Evolutionary conservation across 352 stramenopile species (phyloP), one percentile per base, ranked within the genome.

Genomic region (Stramenopiles sp.): DNA sequence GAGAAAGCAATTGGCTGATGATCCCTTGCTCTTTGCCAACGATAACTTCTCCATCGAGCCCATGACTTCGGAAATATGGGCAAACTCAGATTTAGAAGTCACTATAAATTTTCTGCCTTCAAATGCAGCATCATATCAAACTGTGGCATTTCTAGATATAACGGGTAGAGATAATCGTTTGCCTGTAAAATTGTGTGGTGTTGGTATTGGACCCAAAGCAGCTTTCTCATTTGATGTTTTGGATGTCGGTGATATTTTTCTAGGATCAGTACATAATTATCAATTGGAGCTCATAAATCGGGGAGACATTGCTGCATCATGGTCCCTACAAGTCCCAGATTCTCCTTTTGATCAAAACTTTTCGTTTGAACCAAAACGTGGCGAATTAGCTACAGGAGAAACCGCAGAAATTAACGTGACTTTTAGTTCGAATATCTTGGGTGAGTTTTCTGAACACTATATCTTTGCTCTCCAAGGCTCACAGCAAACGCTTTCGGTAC

Each of bases 231-330:
- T 79, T 49, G 76, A 90, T 40, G 67, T 83, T 5, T 46, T 91
- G 24, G 73, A 91, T 44, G 71, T 91, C 42, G 76, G 76, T 2
- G 74, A 90, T 34, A 62, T 92, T 6, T 89, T 85, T 38, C 76
- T 91, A 42, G 80, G 62, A 29, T 66, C 72, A 26, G 51, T 62
- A 40, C 62, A 72, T 29, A 64, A 52, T 3, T 71, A 77, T 20
- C 61, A 84, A 47, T 68, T 89, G 23, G 64, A 59, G 1, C 77
- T 89, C 42, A 62, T 78, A 42, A 89, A 89, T 51, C 75, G 71
- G 35, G 73, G 75, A 19, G 75, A 91, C 39, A 91, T 91, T 32
- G 54, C 64, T 2, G 68, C 67, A 4, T 52, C 63, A 21, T 70
- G 56, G 52, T 0, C 26, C 3, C 22, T 49, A 0, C 39, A 40